Percentiles rank a stretch among this genome's conserved stretches.
These are phyloP conservation scores for Trichophyton schoenleinii DNA, from an alignment of 2,329 filamentous ascomycete genomes.

Conservation along the genomic window DNA sequence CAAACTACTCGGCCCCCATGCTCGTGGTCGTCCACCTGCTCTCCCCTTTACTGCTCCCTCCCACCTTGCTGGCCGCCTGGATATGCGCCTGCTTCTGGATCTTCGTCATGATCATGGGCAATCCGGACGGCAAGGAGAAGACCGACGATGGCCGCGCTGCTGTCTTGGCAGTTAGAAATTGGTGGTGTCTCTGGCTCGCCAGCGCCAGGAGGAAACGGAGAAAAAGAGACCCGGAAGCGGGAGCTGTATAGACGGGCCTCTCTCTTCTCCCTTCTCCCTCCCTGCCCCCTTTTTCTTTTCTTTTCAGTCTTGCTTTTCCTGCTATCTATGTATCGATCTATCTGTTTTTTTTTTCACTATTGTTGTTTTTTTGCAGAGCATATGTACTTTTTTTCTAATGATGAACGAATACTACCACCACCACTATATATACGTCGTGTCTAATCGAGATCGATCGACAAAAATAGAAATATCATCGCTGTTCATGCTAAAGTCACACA, in stretches of 20 bases:
- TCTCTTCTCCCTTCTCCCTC: too few species aligned
- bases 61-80: slow-evolving; percentile 46
- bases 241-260: not conserved
- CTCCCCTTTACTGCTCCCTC: slow-evolving; percentile 45
- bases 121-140: slow-evolving; percentile 47
- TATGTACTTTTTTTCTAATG: not conserved
- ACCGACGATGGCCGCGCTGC: slow-evolving; percentile 50
- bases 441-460: too few species aligned
- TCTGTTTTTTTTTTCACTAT: too few species aligned
- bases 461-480: not conserved
- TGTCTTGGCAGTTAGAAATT: slow-evolving; percentile 45
- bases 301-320: too few species aligned
- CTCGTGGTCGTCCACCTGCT: slow-evolving; percentile 43
- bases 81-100: slow-evolving; percentile 50
- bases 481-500: not conserved
- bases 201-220: slow-evolving; percentile 9
- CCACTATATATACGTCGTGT: not conserved
- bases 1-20: slow-evolving; percentile 24
- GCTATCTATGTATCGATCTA: not conserved
- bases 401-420: not conserved
- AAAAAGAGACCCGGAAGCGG: not conserved
- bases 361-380: not conserved
- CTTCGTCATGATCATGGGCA: slow-evolving; percentile 48
- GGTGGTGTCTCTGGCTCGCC: slow-evolving; percentile 48
- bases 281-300: not conserved